Conservation (phyloP, 1,284 basidiomycete species). For the Wolfiporia cocos region DNA sequence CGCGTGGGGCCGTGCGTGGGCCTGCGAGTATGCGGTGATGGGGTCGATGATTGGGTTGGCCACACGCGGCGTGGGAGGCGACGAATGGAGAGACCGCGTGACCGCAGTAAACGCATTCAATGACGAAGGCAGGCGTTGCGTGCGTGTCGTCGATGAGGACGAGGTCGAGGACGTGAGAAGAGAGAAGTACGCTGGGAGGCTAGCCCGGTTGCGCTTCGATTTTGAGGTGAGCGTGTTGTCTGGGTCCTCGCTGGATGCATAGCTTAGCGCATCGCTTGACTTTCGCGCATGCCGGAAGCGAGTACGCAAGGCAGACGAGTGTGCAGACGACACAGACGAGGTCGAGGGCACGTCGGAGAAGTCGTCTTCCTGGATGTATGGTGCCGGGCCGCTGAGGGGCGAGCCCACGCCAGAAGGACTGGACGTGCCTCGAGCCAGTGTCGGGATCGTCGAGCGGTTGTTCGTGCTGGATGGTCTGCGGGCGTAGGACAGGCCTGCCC, state of each 20-base stretch:
- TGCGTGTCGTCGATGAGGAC: constrained; percentile 28
- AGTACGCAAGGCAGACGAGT: constrained; percentile 12
- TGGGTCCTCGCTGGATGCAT: constrained; percentile 22
- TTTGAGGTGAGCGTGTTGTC: constrained; percentile 36
- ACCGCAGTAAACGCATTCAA: constrained; percentile 39
- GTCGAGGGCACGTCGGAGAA: constrained; percentile 33
- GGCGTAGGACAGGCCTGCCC: constrained; percentile 46
- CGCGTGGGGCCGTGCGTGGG: constrained; percentile 11
- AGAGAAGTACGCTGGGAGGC: constrained; percentile 73
- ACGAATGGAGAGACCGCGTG: constrained; percentile 25
- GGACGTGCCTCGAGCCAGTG: constrained; percentile 46
- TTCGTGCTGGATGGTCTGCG: constrained; percentile 69
- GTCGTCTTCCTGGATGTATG: constrained; percentile 39
- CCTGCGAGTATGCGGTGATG: constrained; percentile 22
- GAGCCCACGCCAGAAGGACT: constrained; percentile 36
- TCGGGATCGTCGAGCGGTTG: constrained; percentile 53
- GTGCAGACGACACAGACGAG: constrained; percentile 16
- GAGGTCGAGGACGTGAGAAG: constrained; percentile 44
- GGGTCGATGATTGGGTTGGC: constrained; percentile 24
- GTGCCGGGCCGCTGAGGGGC: constrained; percentile 36
- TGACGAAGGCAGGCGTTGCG: constrained; percentile 36
- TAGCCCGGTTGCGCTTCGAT: constrained; percentile 60
- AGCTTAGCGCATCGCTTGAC: constrained; percentile 10
- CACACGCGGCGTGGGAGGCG: constrained; percentile 27
- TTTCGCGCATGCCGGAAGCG: constrained; percentile 15